A percentile compares a stretch with the other conserved stretches of the same genome.
These are phyloP conservation scores for Osmanthus fragrans DNA, from an alignment of 257 asterid genomes.

Conservation along the genomic window DNA sequence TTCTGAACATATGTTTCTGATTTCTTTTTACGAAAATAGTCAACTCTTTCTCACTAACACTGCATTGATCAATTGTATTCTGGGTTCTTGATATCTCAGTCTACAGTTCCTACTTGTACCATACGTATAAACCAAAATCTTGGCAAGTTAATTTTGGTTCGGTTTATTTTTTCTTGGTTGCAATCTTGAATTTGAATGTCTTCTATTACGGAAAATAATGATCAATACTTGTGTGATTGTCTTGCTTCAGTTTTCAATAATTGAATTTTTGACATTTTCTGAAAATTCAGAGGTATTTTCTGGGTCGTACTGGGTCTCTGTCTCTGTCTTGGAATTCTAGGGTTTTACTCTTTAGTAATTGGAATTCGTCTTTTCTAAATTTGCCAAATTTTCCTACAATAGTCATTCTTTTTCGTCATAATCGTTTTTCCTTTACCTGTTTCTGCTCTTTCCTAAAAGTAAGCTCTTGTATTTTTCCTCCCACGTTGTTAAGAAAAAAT, in stretches of 20 bases:
- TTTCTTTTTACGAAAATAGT: not conserved
- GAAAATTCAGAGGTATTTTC: not conserved
- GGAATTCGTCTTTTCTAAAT: constrained; percentile 1
- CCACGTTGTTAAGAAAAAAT: too few relatives aligned
- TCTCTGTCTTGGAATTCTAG: constrained; percentile 9
- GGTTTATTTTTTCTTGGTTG: not conserved
- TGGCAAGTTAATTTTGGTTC: not conserved
- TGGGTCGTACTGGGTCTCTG: constrained; percentile 24
- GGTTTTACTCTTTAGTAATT: constrained; percentile 21
- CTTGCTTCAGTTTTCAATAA: not conserved
- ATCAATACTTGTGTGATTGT: not conserved
- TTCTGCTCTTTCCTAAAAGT: not conserved
- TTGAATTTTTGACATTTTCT: not conserved
- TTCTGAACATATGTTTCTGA: not conserved
- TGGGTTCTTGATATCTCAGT: not conserved
- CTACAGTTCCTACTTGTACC: not conserved
- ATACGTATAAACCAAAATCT: not conserved
- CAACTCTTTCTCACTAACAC: not conserved
- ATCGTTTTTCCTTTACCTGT: not conserved
- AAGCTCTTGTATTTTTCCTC: not conserved
- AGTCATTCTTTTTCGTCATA: constrained; percentile 6
- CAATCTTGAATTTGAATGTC: not conserved
- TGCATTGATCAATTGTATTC: constrained; percentile 4
- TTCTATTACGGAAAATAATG: not conserved
- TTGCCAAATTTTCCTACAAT: constrained; percentile 18